Percentiles rank a stretch among this genome's conserved stretches.
These are phyloP conservation scores for Venturia effusa DNA, from an alignment of 2,329 filamentous ascomycete species.

Conservation along the genomic window DNA sequence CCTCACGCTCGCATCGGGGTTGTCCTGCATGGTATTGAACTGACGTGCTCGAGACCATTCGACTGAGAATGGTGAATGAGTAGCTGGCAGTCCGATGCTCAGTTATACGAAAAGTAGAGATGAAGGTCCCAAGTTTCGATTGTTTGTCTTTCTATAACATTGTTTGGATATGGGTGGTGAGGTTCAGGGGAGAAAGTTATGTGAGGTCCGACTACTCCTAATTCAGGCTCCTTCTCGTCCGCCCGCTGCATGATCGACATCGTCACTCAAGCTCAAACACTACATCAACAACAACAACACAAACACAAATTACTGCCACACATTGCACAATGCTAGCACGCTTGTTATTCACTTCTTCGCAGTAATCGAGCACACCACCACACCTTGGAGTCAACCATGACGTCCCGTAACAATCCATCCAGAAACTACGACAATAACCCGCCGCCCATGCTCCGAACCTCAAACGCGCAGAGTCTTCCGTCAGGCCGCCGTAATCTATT, in stretches of 20 bases:
- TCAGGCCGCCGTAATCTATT: neutral
- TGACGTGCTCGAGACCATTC: neutral
- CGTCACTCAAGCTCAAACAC: neutral
- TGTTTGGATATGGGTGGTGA: neutral
- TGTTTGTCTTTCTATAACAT: neutral
- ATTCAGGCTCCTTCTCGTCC: neutral
- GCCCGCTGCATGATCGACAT: neutral
- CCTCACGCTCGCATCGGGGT: neutral
- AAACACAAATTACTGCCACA: neutral
- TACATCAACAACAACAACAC: neutral
- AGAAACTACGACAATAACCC: neutral
- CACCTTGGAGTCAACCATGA: neutral
- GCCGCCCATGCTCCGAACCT: neutral
- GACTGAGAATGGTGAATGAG: neutral
- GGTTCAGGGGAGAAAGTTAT: neutral
- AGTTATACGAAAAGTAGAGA: neutral
- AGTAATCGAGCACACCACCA: neutral
- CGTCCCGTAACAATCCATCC: neutral
- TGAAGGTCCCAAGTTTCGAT: neutral
- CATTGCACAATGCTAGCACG: neutral
- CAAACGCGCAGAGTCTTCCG: neutral
- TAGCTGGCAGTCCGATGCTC: neutral
- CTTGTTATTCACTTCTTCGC: neutral
- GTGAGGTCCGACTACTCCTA: neutral
- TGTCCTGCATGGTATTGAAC: neutral